These are phyloP conservation scores for Cyclotella choctawhatcheeana DNA, from an alignment of 108 stramenopile species.

Conservation along the genomic window DNA sequence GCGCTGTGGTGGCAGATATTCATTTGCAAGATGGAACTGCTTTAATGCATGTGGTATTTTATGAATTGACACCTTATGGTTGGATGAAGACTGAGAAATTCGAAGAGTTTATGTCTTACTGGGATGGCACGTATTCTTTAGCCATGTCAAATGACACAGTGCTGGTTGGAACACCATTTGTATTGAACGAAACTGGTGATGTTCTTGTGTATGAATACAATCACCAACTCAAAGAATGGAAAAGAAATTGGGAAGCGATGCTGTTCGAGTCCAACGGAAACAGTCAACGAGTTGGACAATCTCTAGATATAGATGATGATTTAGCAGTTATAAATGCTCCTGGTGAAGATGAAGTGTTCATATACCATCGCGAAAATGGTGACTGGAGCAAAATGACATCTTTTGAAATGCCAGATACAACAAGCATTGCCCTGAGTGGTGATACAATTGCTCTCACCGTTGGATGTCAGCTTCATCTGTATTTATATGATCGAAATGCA, in stretches of 20 bases:
- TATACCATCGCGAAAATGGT: background rate
- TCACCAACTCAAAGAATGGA: background rate
- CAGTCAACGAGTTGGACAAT: background rate
- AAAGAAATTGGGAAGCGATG: background rate
- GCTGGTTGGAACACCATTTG: background rate
- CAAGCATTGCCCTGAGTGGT: background rate
- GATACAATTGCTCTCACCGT: background rate
- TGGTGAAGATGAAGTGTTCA: background rate
- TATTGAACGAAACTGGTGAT: background rate
- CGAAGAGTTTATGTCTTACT: background rate
- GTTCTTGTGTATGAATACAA: slow-evolving; percentile 13
- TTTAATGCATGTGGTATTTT: slow-evolving; percentile 6
- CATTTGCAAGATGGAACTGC: background rate
- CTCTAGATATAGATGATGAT: slow-evolving; percentile 4
- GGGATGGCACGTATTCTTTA: slow-evolving; percentile 1
- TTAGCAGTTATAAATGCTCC: background rate
- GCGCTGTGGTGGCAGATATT: background rate
- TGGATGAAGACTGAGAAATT: background rate
- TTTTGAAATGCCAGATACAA: background rate
- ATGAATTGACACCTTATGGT: background rate
- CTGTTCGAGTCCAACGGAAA: background rate
- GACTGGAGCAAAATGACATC: background rate
- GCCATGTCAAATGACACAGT: slow-evolving; percentile 8
- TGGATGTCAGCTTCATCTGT: background rate
- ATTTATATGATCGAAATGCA: background rate